A percentile compares a stretch with the other conserved stretches of the same genome.
These are phyloP conservation scores for Podospora bellae-mahoneyi DNA, from an alignment of 495 filamentous ascomycete genomes.

Conservation along the genomic window DNA sequence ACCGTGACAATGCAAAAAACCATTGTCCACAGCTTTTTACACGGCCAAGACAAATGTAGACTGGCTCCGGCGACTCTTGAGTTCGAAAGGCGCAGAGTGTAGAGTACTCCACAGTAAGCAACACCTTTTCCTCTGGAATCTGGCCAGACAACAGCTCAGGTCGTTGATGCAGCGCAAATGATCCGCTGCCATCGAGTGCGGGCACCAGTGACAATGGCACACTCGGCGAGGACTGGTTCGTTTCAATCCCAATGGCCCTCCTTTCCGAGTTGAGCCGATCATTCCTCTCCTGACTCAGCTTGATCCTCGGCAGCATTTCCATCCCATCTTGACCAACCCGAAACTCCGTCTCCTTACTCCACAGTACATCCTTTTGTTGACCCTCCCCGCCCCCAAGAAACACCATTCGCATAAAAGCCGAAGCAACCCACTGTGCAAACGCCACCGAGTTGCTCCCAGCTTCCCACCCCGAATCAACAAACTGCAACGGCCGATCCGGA, in stretches of 20 bases:
- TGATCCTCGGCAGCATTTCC: background rate
- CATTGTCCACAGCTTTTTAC: background rate
- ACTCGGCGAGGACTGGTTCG: background rate
- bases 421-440: background rate
- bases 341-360: background rate
- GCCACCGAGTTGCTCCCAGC: background rate
- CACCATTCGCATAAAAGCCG: background rate
- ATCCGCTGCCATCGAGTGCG: background rate
- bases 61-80: background rate
- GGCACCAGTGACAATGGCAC: background rate
- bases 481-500: background rate
- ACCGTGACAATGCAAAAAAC: background rate
- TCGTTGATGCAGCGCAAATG: background rate
- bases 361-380: background rate
- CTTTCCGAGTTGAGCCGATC: background rate
- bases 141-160: background rate
- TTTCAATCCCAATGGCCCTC: background rate
- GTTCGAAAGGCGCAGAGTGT: background rate
- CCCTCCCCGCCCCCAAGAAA: background rate
- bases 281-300: background rate
- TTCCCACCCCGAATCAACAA: background rate
- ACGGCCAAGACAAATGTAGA: background rate
- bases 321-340: background rate
- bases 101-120: background rate
- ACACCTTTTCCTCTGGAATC: background rate